These are phyloP conservation scores for Hypoxylon sp. DNA, from an alignment of 2,329 filamentous ascomycete species.

Conservation along the genomic window DNA sequence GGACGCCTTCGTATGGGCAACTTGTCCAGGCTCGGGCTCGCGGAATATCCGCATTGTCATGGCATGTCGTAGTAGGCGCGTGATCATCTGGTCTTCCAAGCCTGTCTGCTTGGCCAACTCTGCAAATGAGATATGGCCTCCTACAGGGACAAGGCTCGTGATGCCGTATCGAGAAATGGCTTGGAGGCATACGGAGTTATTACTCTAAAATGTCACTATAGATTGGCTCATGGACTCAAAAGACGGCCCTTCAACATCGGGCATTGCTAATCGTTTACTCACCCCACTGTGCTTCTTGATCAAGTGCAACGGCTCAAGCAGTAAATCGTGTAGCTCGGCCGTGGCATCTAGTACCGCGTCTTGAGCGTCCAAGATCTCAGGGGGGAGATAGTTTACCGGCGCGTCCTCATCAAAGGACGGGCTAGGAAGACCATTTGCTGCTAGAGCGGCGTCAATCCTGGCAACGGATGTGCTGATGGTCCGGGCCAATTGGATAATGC, in stretches of 20 bases:
- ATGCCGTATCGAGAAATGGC: neutral
- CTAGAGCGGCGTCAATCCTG: too few species aligned
- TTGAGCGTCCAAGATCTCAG: too few species aligned
- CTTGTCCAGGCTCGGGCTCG: neutral
- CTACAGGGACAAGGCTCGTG: neutral
- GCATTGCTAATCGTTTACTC: too few species aligned
- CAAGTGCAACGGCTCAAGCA: neutral
- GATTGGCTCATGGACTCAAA: neutral
- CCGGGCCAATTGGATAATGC: too few species aligned
- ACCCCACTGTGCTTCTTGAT: neutral
- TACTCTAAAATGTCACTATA: neutral
- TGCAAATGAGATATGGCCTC: neutral
- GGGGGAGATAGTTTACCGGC: too few species aligned
- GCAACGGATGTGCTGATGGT: too few species aligned
- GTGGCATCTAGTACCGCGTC: neutral
- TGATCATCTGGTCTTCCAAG: neutral
- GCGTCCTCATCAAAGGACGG: too few species aligned
- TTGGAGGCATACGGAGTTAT: neutral
- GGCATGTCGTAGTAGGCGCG: neutral
- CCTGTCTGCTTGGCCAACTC: neutral
- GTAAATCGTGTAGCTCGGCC: neutral
- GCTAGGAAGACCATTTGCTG: too few species aligned
- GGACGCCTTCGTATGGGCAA: neutral
- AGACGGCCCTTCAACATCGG: too few species aligned
- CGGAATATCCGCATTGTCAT: neutral